Evolutionary conservation across 768 basidiomycete genomes (phyloP).

Genomic region (Boletus rubroflammeus): DNA sequence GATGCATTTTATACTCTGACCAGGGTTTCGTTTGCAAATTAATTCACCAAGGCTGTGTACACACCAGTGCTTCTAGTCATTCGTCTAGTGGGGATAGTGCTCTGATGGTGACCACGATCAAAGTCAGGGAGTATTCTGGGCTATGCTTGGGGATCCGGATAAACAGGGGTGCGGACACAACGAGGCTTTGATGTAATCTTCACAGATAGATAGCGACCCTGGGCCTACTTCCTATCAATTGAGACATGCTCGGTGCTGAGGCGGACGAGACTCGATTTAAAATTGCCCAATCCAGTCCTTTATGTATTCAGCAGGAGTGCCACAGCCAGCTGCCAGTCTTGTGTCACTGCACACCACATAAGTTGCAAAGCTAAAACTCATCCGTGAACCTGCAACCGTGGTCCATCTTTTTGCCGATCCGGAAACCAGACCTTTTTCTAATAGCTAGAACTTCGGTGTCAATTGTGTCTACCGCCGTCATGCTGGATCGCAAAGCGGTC

Average conservation of each 20-base stretch:
- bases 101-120: neutral
- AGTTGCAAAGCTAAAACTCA: no score
- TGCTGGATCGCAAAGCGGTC: no score
- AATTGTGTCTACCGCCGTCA: no score
- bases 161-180: neutral
- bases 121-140: neutral
- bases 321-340: no score
- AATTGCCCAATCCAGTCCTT: no score
- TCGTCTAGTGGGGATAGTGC: neutral
- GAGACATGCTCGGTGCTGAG: neutral
- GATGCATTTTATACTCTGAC: slow-evolving; percentile 2
- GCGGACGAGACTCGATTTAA: neutral
- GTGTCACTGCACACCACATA: no score
- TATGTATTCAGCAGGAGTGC: no score
- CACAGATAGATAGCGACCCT: no score
- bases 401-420: no score
- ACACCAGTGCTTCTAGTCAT: neutral
- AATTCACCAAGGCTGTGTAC: neutral
- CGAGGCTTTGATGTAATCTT: neutral
- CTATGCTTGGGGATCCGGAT: neutral
- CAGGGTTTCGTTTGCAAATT: neutral
- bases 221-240: neutral
- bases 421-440: no score
- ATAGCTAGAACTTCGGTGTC: no score
- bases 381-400: no score